These are phyloP conservation scores for Colletotrichum spinosum DNA, from an alignment of 2,329 filamentous ascomycete genomes.

Conservation along the genomic window DNA sequence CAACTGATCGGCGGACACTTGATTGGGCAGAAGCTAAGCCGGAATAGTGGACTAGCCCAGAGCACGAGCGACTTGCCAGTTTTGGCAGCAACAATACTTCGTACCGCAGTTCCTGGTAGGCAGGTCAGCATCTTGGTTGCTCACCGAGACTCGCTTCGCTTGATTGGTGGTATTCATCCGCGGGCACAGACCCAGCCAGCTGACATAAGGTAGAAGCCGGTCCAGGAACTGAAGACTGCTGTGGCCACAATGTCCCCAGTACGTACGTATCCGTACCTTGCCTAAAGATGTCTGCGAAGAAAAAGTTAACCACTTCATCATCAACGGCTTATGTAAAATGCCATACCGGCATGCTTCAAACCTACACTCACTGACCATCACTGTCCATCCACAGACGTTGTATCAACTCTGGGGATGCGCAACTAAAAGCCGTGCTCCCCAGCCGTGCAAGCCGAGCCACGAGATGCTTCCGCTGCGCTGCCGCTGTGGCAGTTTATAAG, in stretches of 20 bases:
- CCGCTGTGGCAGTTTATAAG: no score
- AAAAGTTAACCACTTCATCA: neutral
- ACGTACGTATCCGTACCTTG: no score
- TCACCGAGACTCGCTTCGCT: neutral
- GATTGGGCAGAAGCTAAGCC: constrained; percentile 27
- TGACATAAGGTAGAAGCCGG: no score
- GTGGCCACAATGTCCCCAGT: no score
- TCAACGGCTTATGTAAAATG: neutral
- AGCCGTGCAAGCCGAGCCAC: constrained; percentile 22
- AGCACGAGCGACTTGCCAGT: constrained; percentile 8
- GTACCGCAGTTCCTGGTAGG: no score
- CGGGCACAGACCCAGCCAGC: no score
- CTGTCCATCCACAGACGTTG: neutral
- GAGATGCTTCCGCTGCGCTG: constrained; percentile 11
- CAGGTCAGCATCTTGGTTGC: neutral
- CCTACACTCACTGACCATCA: neutral
- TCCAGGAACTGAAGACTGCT: no score
- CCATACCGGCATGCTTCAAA: neutral
- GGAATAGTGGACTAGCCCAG: constrained; percentile 25
- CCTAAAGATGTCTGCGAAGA: no score
- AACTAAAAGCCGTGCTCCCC: constrained; percentile 1
- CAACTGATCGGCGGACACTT: constrained; percentile 4
- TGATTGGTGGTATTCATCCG: neutral
- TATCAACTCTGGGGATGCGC: constrained; percentile 29
- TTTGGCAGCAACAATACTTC: constrained; percentile 1